A percentile compares a stretch with the other conserved stretches of the same genome.
phyloP scores from a whole-genome alignment of 345 rosid species.

The Melastoma malabathricum region DNA sequence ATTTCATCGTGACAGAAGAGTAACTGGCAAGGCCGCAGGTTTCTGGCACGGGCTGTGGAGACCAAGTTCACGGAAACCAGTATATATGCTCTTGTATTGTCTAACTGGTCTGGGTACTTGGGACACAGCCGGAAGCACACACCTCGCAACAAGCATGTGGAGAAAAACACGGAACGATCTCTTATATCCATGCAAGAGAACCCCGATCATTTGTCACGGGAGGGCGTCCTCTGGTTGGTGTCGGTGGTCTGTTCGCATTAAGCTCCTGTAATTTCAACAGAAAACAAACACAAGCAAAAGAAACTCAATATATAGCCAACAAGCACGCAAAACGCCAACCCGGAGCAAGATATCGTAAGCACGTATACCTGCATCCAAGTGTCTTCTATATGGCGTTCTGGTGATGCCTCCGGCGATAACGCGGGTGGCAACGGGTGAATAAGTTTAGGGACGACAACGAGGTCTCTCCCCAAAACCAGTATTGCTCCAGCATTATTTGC shows the following conservation, averaged over 20 bases:
- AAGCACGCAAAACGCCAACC: no score
- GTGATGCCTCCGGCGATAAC: slow-evolving; percentile 73
- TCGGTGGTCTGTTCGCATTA: slow-evolving; percentile 88
- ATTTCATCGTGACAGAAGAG: no score
- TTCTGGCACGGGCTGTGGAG: no score
- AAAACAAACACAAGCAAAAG: not conserved
- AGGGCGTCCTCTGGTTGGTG: slow-evolving; percentile 96
- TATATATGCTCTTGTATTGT: no score
- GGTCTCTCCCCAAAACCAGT: slow-evolving; percentile 95
- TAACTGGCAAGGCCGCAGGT: no score
- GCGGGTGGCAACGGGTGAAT: slow-evolving; percentile 97
- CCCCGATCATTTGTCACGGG: slow-evolving; percentile 73
- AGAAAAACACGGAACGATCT: slow-evolving; percentile 4
- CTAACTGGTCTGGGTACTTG: no score
- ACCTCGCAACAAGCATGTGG: not conserved
- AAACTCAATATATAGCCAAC: not conserved
- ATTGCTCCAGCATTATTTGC: slow-evolving; percentile 98
- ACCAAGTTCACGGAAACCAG: no score
- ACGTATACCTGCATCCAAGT: slow-evolving; percentile 94
- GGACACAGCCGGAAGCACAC: slow-evolving; percentile 1
- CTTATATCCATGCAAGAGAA: slow-evolving; percentile 79
- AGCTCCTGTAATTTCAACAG: slow-evolving; percentile 43
- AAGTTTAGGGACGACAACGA: slow-evolving; percentile 90
- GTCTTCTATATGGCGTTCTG: slow-evolving; percentile 76
- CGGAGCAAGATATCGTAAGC: not conserved